phyloP scores from a whole-genome alignment of 2,329 filamentous ascomycete species.

The Lachnellula occidentalis region DNA sequence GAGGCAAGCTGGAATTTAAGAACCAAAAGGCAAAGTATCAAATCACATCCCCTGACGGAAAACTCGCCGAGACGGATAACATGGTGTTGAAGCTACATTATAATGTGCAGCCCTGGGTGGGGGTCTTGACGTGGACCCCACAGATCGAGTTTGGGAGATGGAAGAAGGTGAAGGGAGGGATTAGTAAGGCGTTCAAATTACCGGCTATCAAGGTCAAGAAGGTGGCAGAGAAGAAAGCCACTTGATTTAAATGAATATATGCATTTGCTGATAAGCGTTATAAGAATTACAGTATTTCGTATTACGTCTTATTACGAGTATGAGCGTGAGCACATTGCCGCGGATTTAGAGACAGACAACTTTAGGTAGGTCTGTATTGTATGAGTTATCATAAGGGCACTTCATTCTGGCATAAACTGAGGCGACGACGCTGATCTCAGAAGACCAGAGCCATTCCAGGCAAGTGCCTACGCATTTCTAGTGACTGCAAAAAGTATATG shows the following conservation, averaged over 20 bases:
- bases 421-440: no score
- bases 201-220: constrained; percentile 60
- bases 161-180: constrained; percentile 60
- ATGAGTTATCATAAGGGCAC: no score
- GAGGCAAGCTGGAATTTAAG: constrained; percentile 69
- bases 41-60: constrained; percentile 82
- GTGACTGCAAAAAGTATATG: no score
- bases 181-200: constrained; percentile 58
- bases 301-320: no score
- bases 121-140: constrained; percentile 73
- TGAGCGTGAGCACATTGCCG: no score
- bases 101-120: constrained; percentile 98
- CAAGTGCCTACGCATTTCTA: no score
- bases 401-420: no score
- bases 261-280: no score
- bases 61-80: constrained; percentile 66
- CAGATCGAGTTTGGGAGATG: constrained; percentile 52
- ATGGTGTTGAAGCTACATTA: constrained; percentile 80
- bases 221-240: constrained; percentile 18
- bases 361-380: no score
- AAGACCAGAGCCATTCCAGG: no score
- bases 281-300: no score
- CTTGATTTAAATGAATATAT: neutral
- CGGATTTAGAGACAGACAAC: no score
- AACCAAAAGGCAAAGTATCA: constrained; percentile 95